Base-by-base conservation (phyloP, 768 basidiomycete species). In the Kondoa subrosea region DNA sequence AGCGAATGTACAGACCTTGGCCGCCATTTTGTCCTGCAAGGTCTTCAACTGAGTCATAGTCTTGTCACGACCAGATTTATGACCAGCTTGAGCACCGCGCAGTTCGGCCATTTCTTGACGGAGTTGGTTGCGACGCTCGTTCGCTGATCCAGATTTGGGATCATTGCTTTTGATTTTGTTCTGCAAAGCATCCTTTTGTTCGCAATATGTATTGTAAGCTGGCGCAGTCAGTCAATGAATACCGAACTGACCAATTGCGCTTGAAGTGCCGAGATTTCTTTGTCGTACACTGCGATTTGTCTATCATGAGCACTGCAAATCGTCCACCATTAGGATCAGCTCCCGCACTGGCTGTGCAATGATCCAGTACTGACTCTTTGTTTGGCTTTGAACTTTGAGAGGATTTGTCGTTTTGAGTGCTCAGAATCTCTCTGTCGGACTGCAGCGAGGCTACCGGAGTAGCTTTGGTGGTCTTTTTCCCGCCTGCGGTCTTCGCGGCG, bases 71-170 rank as follows among this genome's bases (percentile, higher is more conserved):
- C 84, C 82, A 30, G 76, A 75, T 81, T 93, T 95, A 78, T 79
- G 84, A 68, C 80, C 81, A 34, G 87, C 86, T 78, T 96, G 95
- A 71, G 87, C 82, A 15, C 81, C 82, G 31, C 89, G 85, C 69
- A 97, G 82, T 56, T 77, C 74, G 71, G 93, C 89, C 65, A 95
- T 81, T 79, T 97, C 88, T 62, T 85, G 81, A 69, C 85, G 85
- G 67, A 99, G 84, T 61, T 80, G 79, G 66, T 80, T 81, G 71
- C 87, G 82, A 72, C 84, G 81, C 74, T 96, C 91, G 71, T 85
- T 85, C 57, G 82, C 84, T 34, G 84, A 75, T 66, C 83, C 82
- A 66, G 82, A 79, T 75, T 85, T 85, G 66, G 65, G 59, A 25
- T 81, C 81, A 14, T 82, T 81, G 30, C 83, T 77, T 34, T 81